These are phyloP conservation scores for Lyophyllum decastes DNA, from an alignment of 768 basidiomycete species.

Conservation along the genomic window DNA sequence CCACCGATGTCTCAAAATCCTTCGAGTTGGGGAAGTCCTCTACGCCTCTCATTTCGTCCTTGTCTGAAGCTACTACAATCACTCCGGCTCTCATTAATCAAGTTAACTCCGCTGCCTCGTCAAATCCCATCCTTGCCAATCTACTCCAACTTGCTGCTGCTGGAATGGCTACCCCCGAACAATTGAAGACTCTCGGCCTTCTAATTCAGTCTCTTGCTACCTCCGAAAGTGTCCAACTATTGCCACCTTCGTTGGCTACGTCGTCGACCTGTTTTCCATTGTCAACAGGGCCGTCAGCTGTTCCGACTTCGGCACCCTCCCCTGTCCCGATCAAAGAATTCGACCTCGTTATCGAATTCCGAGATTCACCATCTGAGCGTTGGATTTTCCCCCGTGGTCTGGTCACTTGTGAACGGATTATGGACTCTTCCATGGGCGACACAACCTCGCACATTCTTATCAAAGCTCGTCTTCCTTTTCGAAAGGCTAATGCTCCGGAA, in stretches of 20 bases:
- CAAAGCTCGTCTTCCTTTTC: slow-evolving; percentile 47
- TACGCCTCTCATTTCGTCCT: slow-evolving; percentile 45
- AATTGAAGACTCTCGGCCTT: slow-evolving; percentile 68
- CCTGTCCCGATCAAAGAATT: slow-evolving; percentile 52
- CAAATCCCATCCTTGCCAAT: slow-evolving; percentile 68
- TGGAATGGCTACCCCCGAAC: slow-evolving; percentile 60
- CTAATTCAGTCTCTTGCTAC: slow-evolving; percentile 69
- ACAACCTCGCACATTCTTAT: slow-evolving; percentile 37
- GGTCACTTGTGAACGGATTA: slow-evolving; percentile 45
- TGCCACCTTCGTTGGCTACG: slow-evolving; percentile 10
- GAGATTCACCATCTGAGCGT: slow-evolving; percentile 61
- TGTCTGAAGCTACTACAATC: slow-evolving; percentile 46
- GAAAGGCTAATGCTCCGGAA: not conserved
- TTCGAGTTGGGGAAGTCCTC: slow-evolving; percentile 18
- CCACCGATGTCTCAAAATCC: not conserved
- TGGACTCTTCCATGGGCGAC: slow-evolving; percentile 23
- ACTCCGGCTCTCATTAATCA: slow-evolving; percentile 60
- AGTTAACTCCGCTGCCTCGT: slow-evolving; percentile 65
- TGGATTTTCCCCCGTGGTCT: slow-evolving; percentile 68
- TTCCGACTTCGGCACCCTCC: slow-evolving; percentile 10
- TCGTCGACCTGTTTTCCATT: slow-evolving; percentile 6
- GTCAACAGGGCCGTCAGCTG: slow-evolving; percentile 11
- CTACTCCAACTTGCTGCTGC: slow-evolving; percentile 66
- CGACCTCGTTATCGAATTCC: slow-evolving; percentile 74
- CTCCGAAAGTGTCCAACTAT: slow-evolving; percentile 20